phyloP scores from a whole-genome alignment of 169 alveolate genomes.

The Theileria luwenshuni region DNA sequence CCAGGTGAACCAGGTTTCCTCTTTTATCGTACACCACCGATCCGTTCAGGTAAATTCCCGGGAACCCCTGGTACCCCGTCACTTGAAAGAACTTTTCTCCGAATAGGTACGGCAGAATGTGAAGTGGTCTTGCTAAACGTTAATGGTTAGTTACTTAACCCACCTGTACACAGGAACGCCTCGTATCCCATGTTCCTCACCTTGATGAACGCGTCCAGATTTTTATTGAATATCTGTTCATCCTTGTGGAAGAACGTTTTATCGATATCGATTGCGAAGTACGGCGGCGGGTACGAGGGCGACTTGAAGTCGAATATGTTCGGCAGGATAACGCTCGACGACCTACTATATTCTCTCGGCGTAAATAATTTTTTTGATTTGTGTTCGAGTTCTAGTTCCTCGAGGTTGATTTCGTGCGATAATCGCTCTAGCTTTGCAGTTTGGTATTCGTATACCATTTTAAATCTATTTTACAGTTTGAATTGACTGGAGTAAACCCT shows the following conservation, averaged over 20 bases:
- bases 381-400: neutral
- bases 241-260: conserved; percentile 46
- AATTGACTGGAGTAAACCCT: too few relatives aligned
- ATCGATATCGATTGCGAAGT: conserved; percentile 64
- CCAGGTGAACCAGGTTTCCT: conserved; percentile 38
- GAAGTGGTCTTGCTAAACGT: conserved; percentile 50
- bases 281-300: conserved; percentile 55
- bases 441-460: neutral
- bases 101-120: conserved; percentile 17
- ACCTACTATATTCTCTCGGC: neutral
- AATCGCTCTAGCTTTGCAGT: conserved; percentile 7
- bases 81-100: conserved; percentile 34
- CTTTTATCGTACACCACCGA: conserved; percentile 44
- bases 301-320: conserved; percentile 10
- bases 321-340: neutral
- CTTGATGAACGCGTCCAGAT: conserved; percentile 44
- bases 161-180: conserved; percentile 64
- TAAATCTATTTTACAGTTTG: too few relatives aligned
- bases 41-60: conserved; percentile 66
- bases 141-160: neutral
- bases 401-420: neutral
- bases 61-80: conserved; percentile 62
- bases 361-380: neutral
- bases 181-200: conserved; percentile 29
- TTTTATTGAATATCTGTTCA: conserved; percentile 23